Evolutionary conservation across 164 flowering plant genomes (phyloP).

Genomic region (Magnolia officinalis): DNA sequence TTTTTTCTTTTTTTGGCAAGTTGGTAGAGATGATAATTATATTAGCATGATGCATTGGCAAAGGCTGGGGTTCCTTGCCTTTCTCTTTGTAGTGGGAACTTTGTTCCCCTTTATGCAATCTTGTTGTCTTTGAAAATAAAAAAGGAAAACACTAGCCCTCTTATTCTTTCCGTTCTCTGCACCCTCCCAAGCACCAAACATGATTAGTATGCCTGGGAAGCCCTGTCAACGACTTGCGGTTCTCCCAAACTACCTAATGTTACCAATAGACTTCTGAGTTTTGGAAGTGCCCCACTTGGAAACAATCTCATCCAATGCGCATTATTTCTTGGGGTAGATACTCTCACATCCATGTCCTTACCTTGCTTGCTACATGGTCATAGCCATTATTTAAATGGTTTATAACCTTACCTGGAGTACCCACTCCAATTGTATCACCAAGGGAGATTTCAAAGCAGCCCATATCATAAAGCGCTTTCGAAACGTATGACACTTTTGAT

Average conservation of each 20-base stretch:
- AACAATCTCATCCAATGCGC: background rate
- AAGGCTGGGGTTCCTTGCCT: too few species aligned
- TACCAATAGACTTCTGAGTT: background rate
- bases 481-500: conserved; percentile 85
- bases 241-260: background rate
- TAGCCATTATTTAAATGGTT: background rate
- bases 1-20: too few species aligned
- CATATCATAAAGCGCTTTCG: conserved; percentile 84
- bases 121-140: too few species aligned
- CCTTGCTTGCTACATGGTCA: background rate
- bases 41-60: too few species aligned
- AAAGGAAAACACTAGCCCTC: too few species aligned
- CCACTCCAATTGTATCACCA: conserved; percentile 96
- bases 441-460: conserved; percentile 98
- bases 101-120: too few species aligned
- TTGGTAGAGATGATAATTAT: too few species aligned
- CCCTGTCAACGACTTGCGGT: background rate
- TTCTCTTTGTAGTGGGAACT: too few species aligned
- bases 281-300: background rate
- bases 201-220: too few species aligned
- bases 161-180: too few species aligned
- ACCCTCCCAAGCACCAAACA: too few species aligned
- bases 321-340: background rate
- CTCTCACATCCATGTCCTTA: background rate
- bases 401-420: conserved; percentile 77